These are phyloP conservation scores for Hibiscus tridactylites DNA, from an alignment of 345 rosid species.

Conservation along the genomic window DNA sequence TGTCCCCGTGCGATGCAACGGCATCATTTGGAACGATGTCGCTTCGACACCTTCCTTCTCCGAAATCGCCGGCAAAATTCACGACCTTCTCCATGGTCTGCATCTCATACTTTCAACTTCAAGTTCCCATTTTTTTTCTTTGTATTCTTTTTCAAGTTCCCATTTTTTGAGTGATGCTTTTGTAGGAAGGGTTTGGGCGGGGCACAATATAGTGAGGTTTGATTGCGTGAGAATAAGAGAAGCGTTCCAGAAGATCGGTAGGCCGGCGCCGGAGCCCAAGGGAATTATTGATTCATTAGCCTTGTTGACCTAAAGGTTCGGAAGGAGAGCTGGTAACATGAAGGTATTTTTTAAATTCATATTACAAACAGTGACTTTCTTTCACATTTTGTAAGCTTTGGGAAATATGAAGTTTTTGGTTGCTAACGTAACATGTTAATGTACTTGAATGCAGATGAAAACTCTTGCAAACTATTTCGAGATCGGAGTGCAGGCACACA, in stretches of 20 bases:
- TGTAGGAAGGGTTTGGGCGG: slow-evolving; percentile 92
- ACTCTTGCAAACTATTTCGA: slow-evolving; percentile 74
- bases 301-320: slow-evolving; percentile 67
- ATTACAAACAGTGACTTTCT: too few species aligned
- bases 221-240: slow-evolving; percentile 78
- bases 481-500: slow-evolving; percentile 76
- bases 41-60: slow-evolving; percentile 50
- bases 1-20: slow-evolving; percentile 54
- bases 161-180: neutral
- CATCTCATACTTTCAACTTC: neutral
- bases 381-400: too few species aligned
- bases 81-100: slow-evolving; percentile 69
- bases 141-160: too few species aligned
- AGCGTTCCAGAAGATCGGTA: slow-evolving; percentile 62
- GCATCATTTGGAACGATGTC: slow-evolving; percentile 54
- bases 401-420: neutral
- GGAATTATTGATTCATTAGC: slow-evolving; percentile 65
- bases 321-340: slow-evolving; percentile 92
- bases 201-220: slow-evolving; percentile 85
- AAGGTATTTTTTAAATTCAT: slow-evolving; percentile 34
- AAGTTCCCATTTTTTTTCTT: neutral
- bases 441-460: slow-evolving; percentile 57
- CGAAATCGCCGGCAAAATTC: slow-evolving; percentile 66
- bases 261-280: slow-evolving; percentile 69
- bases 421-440: neutral